Base-by-base conservation (phyloP, 83 land plant genomes). In the Diphasiastrum complanatum region DNA sequence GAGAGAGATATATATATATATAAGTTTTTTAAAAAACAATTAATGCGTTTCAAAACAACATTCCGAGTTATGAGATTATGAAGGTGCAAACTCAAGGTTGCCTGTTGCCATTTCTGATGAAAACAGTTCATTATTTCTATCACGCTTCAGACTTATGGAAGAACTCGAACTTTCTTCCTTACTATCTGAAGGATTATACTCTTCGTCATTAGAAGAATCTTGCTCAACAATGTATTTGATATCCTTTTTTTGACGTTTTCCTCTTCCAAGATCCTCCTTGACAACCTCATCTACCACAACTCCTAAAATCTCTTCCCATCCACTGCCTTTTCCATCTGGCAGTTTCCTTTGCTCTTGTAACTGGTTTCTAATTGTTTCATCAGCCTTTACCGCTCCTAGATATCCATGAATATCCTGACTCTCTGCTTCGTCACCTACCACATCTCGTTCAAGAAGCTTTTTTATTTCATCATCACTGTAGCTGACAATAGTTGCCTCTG, bases 191-290 rank as follows among this genome's bases (percentile, higher is more conserved):
- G n/a, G n/a, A n/a, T n/a, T n/a, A n/a, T n/a, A n/a, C n/a, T n/a
- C n/a, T n/a, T n/a, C n/a, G n/a, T n/a, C n/a, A n/a, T n/a, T n/a
- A n/a, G n/a, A n/a, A n/a, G n/a, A n/a, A n/a, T n/a, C n/a, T n/a
- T n/a, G n/a, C n/a, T n/a, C n/a, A n/a, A n/a, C n/a, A n/a, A n/a
- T n/a, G n/a, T 73, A 73, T 40, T 32, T 73, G 10, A 73, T 47
- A 43, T 33, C 47, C n/a, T 55, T 76, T 27, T 68, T 67, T 54
- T 36, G 65, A 16, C 79, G 52, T 40, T 76, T 76, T 45, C 79
- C 79, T 49, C 79, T 76, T 23, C 79, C 79, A 27, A 76, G 55
- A 43, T 76, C 68, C 25, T 38, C 73, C 24, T 67, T 54, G 18
- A 54, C 51, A 33, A 47, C 56, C 48, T 33, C 50, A 19, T 63